These are phyloP conservation scores for Sporothrix globosa DNA, from an alignment of 2,329 filamentous ascomycete species.

Conservation along the genomic window DNA sequence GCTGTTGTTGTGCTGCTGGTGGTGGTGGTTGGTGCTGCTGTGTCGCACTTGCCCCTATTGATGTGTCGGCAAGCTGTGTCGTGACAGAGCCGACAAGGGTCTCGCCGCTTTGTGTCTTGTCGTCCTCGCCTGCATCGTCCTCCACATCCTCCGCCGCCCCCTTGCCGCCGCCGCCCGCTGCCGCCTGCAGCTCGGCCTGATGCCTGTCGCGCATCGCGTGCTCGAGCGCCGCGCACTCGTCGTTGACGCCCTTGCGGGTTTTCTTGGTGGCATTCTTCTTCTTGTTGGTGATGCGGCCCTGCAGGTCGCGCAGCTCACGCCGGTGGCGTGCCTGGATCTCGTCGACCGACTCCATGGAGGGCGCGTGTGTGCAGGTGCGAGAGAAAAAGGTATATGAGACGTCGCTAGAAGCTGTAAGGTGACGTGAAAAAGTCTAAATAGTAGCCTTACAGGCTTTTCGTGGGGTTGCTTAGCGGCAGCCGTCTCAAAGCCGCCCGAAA, in stretches of 20 bases:
- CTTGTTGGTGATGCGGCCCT: slow-evolving; percentile 85
- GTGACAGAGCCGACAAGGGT: slow-evolving; percentile 27
- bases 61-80: slow-evolving; percentile 31
- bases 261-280: slow-evolving; percentile 96
- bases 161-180: slow-evolving; percentile 39
- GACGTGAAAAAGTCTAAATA: slow-evolving; percentile 6
- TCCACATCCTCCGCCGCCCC: slow-evolving; percentile 32
- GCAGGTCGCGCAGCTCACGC: slow-evolving; percentile 85
- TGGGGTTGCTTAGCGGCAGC: slow-evolving; percentile 12
- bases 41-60: slow-evolving; percentile 36
- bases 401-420: background rate
- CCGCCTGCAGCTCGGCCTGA: slow-evolving; percentile 58
- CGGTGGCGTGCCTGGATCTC: slow-evolving; percentile 78
- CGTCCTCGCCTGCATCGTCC: slow-evolving; percentile 37
- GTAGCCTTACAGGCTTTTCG: slow-evolving; percentile 19
- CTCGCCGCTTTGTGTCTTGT: slow-evolving; percentile 1
- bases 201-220: slow-evolving; percentile 68
- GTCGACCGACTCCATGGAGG: slow-evolving; percentile 64
- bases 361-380: background rate
- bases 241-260: slow-evolving; percentile 73
- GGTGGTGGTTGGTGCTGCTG: slow-evolving; percentile 21
- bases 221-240: slow-evolving; percentile 75
- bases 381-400: background rate
- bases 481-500: background rate
- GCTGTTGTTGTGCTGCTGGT: background rate